Percentiles rank a stretch among this genome's conserved stretches.
Evolutionary conservation across 176 grass and related monocot species (phyloP).

Genomic region (Eragrostis nindensis): DNA sequence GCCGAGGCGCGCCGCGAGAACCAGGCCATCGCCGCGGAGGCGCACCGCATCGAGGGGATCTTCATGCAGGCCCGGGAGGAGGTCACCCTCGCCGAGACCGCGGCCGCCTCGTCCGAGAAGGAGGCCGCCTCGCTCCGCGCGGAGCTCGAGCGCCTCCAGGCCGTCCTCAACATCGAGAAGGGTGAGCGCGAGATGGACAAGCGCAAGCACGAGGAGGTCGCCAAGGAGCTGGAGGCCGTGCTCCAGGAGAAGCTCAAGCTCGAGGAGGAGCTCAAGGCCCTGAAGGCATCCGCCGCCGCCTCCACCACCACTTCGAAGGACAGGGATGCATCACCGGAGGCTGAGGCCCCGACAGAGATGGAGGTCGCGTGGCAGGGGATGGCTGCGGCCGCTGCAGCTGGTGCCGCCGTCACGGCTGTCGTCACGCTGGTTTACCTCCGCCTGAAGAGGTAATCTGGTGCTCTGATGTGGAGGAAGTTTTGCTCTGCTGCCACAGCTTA

Average conservation of each 20-base stretch:
- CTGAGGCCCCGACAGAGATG: background rate
- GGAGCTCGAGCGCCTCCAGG: slow-evolving; percentile 43
- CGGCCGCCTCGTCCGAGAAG: slow-evolving; percentile 21
- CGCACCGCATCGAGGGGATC: slow-evolving; percentile 43
- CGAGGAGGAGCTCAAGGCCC: slow-evolving; percentile 43
- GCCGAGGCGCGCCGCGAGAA: slow-evolving; percentile 36
- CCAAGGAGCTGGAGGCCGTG: slow-evolving; percentile 21
- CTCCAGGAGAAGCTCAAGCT: slow-evolving; percentile 46
- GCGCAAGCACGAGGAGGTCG: background rate
- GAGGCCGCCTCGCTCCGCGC: slow-evolving; percentile 29
- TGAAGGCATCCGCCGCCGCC: slow-evolving; percentile 37
- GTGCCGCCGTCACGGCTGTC: slow-evolving; percentile 26
- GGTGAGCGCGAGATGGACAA: slow-evolving; percentile 16
- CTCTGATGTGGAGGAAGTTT: slow-evolving; percentile 47
- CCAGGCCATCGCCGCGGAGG: slow-evolving; percentile 25
- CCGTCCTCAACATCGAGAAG: slow-evolving; percentile 25
- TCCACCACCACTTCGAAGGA: slow-evolving; percentile 6
- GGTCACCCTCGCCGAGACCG: slow-evolving; percentile 36
- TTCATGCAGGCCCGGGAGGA: slow-evolving; percentile 41
- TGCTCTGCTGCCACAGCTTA: slow-evolving; percentile 14
- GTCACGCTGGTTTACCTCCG: slow-evolving; percentile 39
- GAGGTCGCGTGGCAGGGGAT: slow-evolving; percentile 37
- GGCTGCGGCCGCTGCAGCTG: slow-evolving; percentile 36
- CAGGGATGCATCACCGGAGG: slow-evolving; percentile 27
- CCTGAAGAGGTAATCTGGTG: slow-evolving; percentile 54